Percentiles rank a stretch among this genome's conserved stretches.
These are phyloP conservation scores for Dichomitus squalens DNA, from an alignment of 1,284 basidiomycete genomes.

Conservation along the genomic window DNA sequence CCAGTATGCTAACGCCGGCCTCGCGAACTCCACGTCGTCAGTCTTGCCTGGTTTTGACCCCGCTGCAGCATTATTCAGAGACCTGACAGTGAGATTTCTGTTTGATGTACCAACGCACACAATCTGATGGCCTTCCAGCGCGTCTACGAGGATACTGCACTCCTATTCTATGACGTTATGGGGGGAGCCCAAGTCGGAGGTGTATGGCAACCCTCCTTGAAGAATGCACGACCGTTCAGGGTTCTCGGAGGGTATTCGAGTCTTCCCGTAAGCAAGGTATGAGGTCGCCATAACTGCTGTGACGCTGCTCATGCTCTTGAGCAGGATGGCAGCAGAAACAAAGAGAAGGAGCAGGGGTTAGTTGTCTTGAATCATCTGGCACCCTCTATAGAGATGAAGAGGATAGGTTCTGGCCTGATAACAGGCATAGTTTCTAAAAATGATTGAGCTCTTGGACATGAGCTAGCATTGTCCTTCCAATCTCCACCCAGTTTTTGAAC, in stretches of 20 bases:
- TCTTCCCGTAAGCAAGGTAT: constrained; percentile 47
- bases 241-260: constrained; percentile 84
- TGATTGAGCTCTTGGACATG: no score
- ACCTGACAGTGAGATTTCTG: constrained; percentile 61
- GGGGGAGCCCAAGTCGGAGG: constrained; percentile 84
- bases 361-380: constrained; percentile 75
- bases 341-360: constrained; percentile 57
- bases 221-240: constrained; percentile 66
- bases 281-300: not conserved
- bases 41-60: constrained; percentile 83
- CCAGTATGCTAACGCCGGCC: constrained; percentile 52
- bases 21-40: constrained; percentile 30
- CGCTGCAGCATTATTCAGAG: constrained; percentile 65
- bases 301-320: not conserved
- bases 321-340: constrained; percentile 27
- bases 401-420: constrained; percentile 44
- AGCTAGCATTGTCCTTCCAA: no score
- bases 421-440: no score
- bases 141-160: constrained; percentile 78
- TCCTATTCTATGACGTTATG: constrained; percentile 84
- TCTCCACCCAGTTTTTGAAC: no score
- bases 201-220: constrained; percentile 83
- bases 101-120: no score
- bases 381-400: constrained; percentile 77
- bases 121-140: constrained; percentile 43